Base-by-base conservation (phyloP, 2,329 filamentous ascomycete genomes). In the Coleophoma eucalyptorum region DNA sequence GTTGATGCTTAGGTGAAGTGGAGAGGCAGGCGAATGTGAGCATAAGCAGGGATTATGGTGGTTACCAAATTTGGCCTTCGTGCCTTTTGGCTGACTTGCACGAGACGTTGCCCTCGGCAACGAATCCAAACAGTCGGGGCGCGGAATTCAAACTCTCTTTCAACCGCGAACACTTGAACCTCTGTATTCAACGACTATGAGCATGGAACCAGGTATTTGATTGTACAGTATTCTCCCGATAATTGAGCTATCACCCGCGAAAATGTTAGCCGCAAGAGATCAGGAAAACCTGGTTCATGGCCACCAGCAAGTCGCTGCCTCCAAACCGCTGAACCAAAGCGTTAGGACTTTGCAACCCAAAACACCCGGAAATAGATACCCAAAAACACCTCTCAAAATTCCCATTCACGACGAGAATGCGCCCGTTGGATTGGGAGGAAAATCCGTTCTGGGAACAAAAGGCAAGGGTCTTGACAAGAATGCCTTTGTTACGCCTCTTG, bases 361-460 rank as follows among this genome's bases (percentile, higher is more conserved):
- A 72, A 96, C 91, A 26, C 91, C 91, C 0, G 87, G 84, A 50
- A 78, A 81, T 52, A 83, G 84, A 64, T 85, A 78, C 57, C 86
- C 88, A 8, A 96, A 95, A 71, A 96, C 91, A 5, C 91, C 92
- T 0, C 82, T 92, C 65, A 88, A 86, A 63, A 72, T 89, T 45
- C 80, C 85, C 7, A 76, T 89, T 55, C 89, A 95, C 59, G 90
- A 97, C 62, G 93, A 97, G 69, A 97, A 97, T 70, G 82, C 79
- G n/a, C 75, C 80, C 8, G 62, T 73, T 48, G 74, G 67, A 0
- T 74, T 82, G 54, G 80, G 74, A 26, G 79, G 80, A 47, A 90
- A 86, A 67, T 78, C 78, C 38, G 72, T 74, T 1, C 63, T 81
- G 47, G 79, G 81, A 54, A 77, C 73, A 0, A 77, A 75, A 54